These are phyloP conservation scores for Beauveria rudraprayagi DNA, from an alignment of 2,329 filamentous ascomycete species.

Conservation along the genomic window DNA sequence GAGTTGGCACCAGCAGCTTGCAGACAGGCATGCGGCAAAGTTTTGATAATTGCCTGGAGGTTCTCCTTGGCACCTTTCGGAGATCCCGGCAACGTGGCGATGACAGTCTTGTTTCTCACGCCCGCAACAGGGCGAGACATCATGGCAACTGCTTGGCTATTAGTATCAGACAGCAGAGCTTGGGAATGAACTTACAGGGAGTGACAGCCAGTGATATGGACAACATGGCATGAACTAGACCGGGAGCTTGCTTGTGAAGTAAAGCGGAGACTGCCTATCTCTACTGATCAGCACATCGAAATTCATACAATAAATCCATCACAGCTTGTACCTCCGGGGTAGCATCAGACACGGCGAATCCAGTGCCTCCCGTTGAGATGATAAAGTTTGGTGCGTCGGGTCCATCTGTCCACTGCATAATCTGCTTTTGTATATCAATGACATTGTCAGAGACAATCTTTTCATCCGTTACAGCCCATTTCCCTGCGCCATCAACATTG, in stretches of 20 bases:
- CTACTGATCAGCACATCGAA: neutral
- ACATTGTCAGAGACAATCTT: conserved; percentile 75
- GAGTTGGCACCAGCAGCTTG: conserved; percentile 83
- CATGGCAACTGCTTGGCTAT: conserved; percentile 64
- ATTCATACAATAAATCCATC: neutral
- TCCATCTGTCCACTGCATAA: conserved; percentile 67
- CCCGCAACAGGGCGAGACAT: conserved; percentile 95
- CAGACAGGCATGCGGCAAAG: conserved; percentile 89
- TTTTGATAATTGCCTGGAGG: conserved; percentile 75
- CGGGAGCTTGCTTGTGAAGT: conserved; percentile 77
- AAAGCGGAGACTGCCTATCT: conserved; percentile 66
- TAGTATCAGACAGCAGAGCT: conserved; percentile 15
- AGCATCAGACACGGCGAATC: conserved; percentile 75
- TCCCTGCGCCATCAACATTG: conserved; percentile 52
- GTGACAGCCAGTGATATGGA: conserved; percentile 76
- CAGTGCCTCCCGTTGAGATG: conserved; percentile 85
- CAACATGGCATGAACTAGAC: conserved; percentile 93
- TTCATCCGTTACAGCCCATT: conserved; percentile 62
- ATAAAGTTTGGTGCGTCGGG: conserved; percentile 62
- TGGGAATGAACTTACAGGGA: conserved; percentile 59
- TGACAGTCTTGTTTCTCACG: conserved; percentile 69
- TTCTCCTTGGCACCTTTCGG: conserved; percentile 95
- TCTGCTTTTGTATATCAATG: conserved; percentile 63
- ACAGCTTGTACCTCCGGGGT: conserved; percentile 67
- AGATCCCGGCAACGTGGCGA: conserved; percentile 86